A percentile compares a stretch with the other conserved stretches of the same genome.
Conservation (phyloP, 2,329 filamentous ascomycete species). For the Meredithiella fracta region DNA sequence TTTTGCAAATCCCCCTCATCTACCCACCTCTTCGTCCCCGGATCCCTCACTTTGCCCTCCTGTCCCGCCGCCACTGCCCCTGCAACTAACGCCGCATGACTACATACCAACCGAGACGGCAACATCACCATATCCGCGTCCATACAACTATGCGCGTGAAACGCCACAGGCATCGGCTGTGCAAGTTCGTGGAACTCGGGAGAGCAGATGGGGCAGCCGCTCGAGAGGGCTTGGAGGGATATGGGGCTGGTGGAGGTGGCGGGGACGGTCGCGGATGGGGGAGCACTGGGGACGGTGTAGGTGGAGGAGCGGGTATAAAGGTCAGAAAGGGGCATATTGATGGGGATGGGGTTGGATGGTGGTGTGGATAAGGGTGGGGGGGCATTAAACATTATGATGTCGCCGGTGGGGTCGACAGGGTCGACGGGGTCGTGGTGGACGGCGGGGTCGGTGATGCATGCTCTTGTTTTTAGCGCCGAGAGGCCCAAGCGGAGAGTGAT, state of each 20-base stretch:
- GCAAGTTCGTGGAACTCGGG: slow-evolving; percentile 89
- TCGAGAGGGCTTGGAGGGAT: slow-evolving; percentile 13
- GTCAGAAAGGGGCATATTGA: too few relatives aligned
- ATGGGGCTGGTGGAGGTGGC: too few relatives aligned
- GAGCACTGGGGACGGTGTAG: too few relatives aligned
- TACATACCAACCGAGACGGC: slow-evolving; percentile 77
- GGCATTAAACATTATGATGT: too few relatives aligned
- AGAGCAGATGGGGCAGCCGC: slow-evolving; percentile 84
- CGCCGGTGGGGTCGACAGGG: too few relatives aligned
- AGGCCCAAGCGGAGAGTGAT: slow-evolving; percentile 81
- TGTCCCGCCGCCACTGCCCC: slow-evolving; percentile 69
- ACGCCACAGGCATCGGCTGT: slow-evolving; percentile 75
- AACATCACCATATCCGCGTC: slow-evolving; percentile 74
- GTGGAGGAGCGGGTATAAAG: too few relatives aligned
- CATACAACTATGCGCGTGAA: slow-evolving; percentile 86
- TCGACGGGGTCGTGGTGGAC: too few relatives aligned
- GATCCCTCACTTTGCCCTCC: slow-evolving; percentile 52
- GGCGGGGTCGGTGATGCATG: slow-evolving; percentile 45
- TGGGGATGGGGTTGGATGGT: too few relatives aligned
- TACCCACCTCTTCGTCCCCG: slow-evolving; percentile 56
- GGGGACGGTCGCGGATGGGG: too few relatives aligned
- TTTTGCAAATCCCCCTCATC: slow-evolving; percentile 52
- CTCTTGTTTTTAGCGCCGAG: slow-evolving; percentile 87
- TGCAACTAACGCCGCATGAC: slow-evolving; percentile 53
- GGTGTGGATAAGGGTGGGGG: too few relatives aligned